Conservation (phyloP, 2,329 filamentous ascomycete species). For the Penicillium sp. region DNA sequence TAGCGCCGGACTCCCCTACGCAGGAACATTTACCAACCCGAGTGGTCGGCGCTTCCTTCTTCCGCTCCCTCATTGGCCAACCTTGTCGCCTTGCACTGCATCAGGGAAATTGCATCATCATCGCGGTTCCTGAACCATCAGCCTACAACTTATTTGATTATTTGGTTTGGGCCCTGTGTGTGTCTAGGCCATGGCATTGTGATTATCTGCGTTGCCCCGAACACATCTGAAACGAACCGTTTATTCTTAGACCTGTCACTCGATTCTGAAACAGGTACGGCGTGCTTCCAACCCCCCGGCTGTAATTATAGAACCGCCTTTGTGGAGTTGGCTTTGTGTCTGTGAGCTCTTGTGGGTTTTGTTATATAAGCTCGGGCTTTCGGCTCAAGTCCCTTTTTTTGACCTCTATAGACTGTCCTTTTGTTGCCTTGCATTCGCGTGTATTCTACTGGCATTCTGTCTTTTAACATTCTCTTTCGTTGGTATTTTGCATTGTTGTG, state of each 20-base stretch:
- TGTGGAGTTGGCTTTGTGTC: constrained; percentile 13
- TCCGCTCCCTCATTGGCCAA: constrained; percentile 19
- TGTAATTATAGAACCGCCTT: constrained; percentile 26
- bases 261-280: constrained; percentile 24
- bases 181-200: constrained; percentile 16
- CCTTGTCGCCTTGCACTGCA: constrained; percentile 19
- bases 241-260: constrained; percentile 28
- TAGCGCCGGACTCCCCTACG: constrained; percentile 20
- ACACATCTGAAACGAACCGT: constrained; percentile 20
- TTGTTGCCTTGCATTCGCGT: constrained; percentile 7
- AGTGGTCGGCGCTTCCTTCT: constrained; percentile 22
- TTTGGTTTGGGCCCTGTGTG: constrained; percentile 6
- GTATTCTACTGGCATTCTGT: constrained; percentile 4
- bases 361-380: constrained; percentile 4
- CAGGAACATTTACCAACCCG: constrained; percentile 13
- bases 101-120: constrained; percentile 16
- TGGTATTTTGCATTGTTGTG: constrained; percentile 9
- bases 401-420: constrained; percentile 9
- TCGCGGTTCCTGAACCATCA: constrained; percentile 25
- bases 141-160: constrained; percentile 1
- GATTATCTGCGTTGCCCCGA: constrained; percentile 4
- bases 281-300: constrained; percentile 3
- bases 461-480: constrained; percentile 9
- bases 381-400: background rate
- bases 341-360: background rate